Base-by-base conservation (phyloP, 1,284 basidiomycete species). In the Rhodotorula sp. region DNA sequence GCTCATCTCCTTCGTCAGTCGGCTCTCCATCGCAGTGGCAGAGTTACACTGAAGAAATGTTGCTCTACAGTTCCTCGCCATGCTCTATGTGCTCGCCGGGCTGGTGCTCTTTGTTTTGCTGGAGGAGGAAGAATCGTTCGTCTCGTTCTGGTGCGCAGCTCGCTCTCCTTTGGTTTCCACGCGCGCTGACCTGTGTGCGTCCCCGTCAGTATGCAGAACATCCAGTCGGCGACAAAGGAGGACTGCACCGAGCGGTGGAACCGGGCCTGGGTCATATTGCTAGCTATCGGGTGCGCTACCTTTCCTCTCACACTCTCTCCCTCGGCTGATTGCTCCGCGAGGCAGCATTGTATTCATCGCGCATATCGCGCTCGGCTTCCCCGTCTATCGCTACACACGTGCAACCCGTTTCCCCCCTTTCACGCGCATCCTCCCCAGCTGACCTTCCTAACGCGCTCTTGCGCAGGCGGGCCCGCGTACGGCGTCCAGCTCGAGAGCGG, bases 311-410 rank as follows among this genome's bases (percentile, higher is more conserved):
- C 4, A 21, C 12, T 12, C 27, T n/a, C 34, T 12, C 3, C 21
- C 48, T 15, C 12, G 7, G 2, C 55, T 56, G 54, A 54, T 32
- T 27, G 22, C 12, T 6, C 10, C 19, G 15, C 2, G 17, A n/a
- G 9, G 2, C 50, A 69, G 68, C 1, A 22, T 70, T n/a, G 64
- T 65, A 15, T 37, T 64, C 0, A 7, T 67, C 8, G 56, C 62
- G 4, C 64, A 70, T 37, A 25, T 68, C 44, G 62, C 65, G 0
- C 55, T 68, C 27, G 73, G 73, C 1, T 75, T 75, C 61, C 67
- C 65, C 7, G 62, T 72, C 37, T 75, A 72, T 48, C 67, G 73
- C 22, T 75, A 68, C 54, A 66, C 73, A 0, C 66, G 71, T 64
- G 19, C 39, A 59, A 53, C 13, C n/a, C 53, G 1, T 29, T 15